Evolutionary conservation across 805 yeast species (phyloP).

Genomic region (Ogataea trehaloabstinens): DNA sequence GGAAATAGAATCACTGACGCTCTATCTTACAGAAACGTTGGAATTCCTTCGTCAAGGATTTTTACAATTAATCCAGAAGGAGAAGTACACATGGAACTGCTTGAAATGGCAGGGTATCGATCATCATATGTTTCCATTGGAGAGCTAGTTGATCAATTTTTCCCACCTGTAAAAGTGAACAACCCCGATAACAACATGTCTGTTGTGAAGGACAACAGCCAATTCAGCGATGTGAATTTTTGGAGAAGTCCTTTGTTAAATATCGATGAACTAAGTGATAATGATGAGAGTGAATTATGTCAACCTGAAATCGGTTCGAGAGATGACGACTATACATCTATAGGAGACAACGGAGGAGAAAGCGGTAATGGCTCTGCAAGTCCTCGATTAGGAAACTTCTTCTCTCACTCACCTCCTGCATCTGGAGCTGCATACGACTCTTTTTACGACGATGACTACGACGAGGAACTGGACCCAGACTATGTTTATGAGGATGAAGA

Average conservation of each 20-base stretch:
- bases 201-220: constrained; percentile 41
- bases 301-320: constrained; percentile 22
- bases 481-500: constrained; percentile 31
- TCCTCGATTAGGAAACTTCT: constrained; percentile 18
- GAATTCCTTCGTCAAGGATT: constrained; percentile 89
- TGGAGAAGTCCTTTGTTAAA: constrained; percentile 85
- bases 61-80: constrained; percentile 96
- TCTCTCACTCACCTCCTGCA: constrained; percentile 17
- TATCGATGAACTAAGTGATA: constrained; percentile 57
- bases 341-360: not conserved
- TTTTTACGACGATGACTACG: constrained; percentile 27
- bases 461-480: constrained; percentile 33
- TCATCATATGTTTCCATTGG: constrained; percentile 86
- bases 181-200: constrained; percentile 15
- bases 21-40: constrained; percentile 86
- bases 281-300: constrained; percentile 32
- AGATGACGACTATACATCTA: constrained; percentile 4
- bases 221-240: constrained; percentile 81
- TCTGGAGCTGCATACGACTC: constrained; percentile 29
- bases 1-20: constrained; percentile 98
- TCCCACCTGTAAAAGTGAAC: constrained; percentile 68
- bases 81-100: constrained; percentile 94
- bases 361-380: constrained; percentile 8
- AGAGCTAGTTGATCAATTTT: constrained; percentile 94
- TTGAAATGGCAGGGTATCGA: constrained; percentile 90